phyloP scores from a whole-genome alignment of 805 yeast species.

The Hanseniaspora meyeri region DNA sequence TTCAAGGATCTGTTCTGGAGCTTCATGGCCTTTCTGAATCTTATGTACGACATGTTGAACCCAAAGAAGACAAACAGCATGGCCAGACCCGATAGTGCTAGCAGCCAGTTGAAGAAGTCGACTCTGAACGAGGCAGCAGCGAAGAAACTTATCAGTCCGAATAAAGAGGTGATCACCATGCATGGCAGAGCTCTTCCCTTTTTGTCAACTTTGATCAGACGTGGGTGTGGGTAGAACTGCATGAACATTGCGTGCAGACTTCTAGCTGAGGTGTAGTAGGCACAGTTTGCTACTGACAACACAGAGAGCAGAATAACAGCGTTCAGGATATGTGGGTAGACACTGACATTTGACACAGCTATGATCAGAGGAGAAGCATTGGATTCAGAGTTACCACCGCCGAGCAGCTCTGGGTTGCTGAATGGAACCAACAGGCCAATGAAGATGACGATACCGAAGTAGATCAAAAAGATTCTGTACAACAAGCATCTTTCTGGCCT shows the following conservation, averaged over 20 bases:
- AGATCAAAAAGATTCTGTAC: slow-evolving; percentile 67
- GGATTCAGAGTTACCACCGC: slow-evolving; percentile 40
- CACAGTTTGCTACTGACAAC: slow-evolving; percentile 60
- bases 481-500: slow-evolving; percentile 71
- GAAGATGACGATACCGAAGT: slow-evolving; percentile 44
- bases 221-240: slow-evolving; percentile 49
- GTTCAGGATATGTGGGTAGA: slow-evolving; percentile 57
- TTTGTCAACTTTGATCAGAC: slow-evolving; percentile 58
- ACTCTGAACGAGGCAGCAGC: slow-evolving; percentile 37
- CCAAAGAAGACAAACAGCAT: slow-evolving; percentile 45
- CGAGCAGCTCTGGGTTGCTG: slow-evolving; percentile 37
- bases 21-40: slow-evolving; percentile 45
- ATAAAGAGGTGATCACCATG: slow-evolving; percentile 38
- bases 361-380: slow-evolving; percentile 66
- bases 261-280: slow-evolving; percentile 59
- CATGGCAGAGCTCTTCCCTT: slow-evolving; percentile 70
- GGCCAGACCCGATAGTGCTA: slow-evolving; percentile 41
- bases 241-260: slow-evolving; percentile 56
- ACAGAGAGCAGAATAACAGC: slow-evolving; percentile 59
- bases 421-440: slow-evolving; percentile 62
- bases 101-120: slow-evolving; percentile 44
- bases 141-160: slow-evolving; percentile 48
- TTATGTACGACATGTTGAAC: slow-evolving; percentile 38
- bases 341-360: slow-evolving; percentile 50
- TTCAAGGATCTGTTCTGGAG: slow-evolving; percentile 44